Conservation (phyloP, 2,329 filamentous ascomycete genomes). For the Aspergillus pseudonomiae region DNA sequence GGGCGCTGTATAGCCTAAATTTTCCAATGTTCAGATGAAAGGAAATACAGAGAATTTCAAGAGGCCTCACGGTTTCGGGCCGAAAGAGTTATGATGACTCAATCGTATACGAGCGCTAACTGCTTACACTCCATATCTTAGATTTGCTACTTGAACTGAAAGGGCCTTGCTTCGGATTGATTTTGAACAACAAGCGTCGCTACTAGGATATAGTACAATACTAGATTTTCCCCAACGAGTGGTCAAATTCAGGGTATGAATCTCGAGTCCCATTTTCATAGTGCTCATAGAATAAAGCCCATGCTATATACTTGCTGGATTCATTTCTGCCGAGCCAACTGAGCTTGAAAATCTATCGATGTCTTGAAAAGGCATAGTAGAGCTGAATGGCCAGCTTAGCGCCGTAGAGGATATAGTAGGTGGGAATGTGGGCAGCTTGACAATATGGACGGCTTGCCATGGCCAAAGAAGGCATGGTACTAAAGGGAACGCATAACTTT, state of each 20-base stretch:
- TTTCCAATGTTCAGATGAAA: background rate
- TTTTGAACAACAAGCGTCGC: background rate
- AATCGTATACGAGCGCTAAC: background rate
- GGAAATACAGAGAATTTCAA: background rate
- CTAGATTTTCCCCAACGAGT: background rate
- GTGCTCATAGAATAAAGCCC: background rate
- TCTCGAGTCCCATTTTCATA: background rate
- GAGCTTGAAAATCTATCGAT: background rate
- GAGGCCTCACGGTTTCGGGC: background rate
- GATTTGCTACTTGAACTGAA: background rate
- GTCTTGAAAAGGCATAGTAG: background rate
- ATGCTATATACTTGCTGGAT: background rate
- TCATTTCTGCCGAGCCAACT: background rate
- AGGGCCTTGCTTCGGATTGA: no score
- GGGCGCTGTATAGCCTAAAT: background rate
- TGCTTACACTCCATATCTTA: background rate
- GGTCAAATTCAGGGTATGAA: background rate
- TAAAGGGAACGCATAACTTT: background rate
- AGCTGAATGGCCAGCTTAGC: background rate
- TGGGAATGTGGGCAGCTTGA: no score
- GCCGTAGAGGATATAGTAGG: background rate
- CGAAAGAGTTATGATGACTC: background rate
- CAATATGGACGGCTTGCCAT: background rate
- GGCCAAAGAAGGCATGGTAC: background rate
- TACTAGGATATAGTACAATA: background rate